Evolutionary conservation across 306 rosid genomes (phyloP), one percentile per base, ranked within the genome.

Genomic region (Senna tora): DNA sequence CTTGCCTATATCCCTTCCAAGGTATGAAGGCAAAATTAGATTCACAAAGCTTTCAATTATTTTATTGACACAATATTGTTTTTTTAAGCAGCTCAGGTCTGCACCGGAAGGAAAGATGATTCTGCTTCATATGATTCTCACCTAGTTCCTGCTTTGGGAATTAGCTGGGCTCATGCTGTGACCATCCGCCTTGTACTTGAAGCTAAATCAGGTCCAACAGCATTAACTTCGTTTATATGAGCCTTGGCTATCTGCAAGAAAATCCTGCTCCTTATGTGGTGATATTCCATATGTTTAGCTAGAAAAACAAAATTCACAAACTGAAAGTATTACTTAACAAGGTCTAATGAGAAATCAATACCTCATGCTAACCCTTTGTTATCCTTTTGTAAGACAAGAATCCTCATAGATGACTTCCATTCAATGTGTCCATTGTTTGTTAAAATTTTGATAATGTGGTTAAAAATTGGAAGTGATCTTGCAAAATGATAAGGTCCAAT

Each of bases 121-220:
- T 75, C 63, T 45, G 63, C 80, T 67, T 74, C 85, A 71, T 82
- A 83, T 69, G 97, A 87, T 61, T 90, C 92, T 86, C 92, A 86
- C 81, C 93, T 93, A 73, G 96, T 93, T 81, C 93, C 97, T 78
- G 98, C 97, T 66, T 80, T 93, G 93, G 98, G 98, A 21, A 81
- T 89, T 83, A 83, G 91, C 50, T 93, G 98, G 97, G 96, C 98
- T 82, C 98, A 90, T 86, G 86, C 98, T 34, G 96, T 87, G 75
- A 90, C 98, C 81, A 84, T 93, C 67, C 97, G 96, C 55, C 89
- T 93, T 60, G 92, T 93, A 74, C 96, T 93, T 77, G 97, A 91
- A 77, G 74, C 96, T 75, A 84, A 78, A 82, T 87, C 91, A 78
- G 98, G 98, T 93, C 66, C 20, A 25, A 49, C 67, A 60, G 52